Evolutionary conservation across 257 asterid genomes (phyloP).

Genomic region (Solanum pimpinellifolium): DNA sequence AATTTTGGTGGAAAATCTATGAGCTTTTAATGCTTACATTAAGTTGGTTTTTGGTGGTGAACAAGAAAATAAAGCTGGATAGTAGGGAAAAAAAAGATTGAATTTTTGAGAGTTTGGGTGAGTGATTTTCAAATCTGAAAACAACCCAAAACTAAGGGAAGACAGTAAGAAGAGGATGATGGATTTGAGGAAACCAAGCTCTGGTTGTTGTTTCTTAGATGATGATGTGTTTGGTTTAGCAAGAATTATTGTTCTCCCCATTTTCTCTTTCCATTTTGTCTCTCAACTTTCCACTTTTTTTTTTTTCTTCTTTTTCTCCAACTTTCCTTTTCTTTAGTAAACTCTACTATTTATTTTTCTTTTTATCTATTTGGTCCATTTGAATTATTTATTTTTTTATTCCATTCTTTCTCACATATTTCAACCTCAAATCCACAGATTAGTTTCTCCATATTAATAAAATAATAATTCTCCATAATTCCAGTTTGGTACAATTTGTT

Average conservation of each 20-base stretch:
- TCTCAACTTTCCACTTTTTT: neutral
- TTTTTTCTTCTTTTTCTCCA: neutral
- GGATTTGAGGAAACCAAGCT: constrained; percentile 1
- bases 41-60: constrained; percentile 6
- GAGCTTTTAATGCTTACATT: constrained; percentile 29
- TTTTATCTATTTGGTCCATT: neutral
- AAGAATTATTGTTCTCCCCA: constrained; percentile 1
- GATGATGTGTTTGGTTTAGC: neutral
- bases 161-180: constrained; percentile 10
- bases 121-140: constrained; percentile 36
- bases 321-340: neutral
- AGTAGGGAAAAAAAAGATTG: constrained; percentile 14
- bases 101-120: constrained; percentile 25
- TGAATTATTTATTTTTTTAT: neutral
- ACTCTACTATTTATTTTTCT: neutral
- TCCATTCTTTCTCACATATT: neutral
- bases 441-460: neutral
- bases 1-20: neutral
- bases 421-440: neutral
- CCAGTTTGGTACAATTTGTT: neutral
- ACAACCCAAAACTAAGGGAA: neutral
- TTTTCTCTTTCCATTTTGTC: constrained; percentile 1
- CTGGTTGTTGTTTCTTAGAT: neutral
- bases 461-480: neutral
- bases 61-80: neutral